Percentiles rank a stretch among this genome's conserved stretches.
Evolutionary conservation across 768 basidiomycete genomes (phyloP).

Genomic region (Boletus pseudopeckii): DNA sequence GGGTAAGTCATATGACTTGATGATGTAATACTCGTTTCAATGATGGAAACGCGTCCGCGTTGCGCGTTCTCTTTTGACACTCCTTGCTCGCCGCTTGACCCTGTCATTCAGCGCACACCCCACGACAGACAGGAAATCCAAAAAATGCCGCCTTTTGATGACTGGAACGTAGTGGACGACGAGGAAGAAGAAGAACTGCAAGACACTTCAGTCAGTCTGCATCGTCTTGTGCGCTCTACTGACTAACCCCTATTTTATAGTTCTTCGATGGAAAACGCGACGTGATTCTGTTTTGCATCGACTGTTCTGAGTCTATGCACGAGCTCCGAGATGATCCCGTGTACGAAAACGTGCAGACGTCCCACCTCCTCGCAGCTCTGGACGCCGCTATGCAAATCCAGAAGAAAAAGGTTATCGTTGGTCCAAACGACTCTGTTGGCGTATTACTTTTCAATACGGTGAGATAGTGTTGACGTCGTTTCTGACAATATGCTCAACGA

Average conservation of each 20-base stretch:
- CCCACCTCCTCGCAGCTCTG: constrained; percentile 74
- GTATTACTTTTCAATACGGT: constrained; percentile 93
- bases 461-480: constrained; percentile 25
- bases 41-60: background rate
- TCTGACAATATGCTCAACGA: background rate
- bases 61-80: constrained; percentile 1
- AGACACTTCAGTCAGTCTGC: constrained; percentile 51
- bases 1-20: constrained; percentile 15
- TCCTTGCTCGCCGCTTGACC: background rate
- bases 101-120: background rate
- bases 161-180: constrained; percentile 77
- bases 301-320: constrained; percentile 91
- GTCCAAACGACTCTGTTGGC: constrained; percentile 87
- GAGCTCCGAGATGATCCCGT: constrained; percentile 59
- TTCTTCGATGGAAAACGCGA: constrained; percentile 73
- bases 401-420: constrained; percentile 85
- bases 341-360: constrained; percentile 65
- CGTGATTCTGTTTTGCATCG: constrained; percentile 92
- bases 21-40: constrained; percentile 27
- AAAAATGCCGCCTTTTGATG: constrained; percentile 66
- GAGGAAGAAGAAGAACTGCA: constrained; percentile 84
- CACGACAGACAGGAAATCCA: background rate
- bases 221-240: constrained; percentile 8
- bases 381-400: constrained; percentile 83
- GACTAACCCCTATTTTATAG: constrained; percentile 34